A percentile compares a stretch with the other conserved stretches of the same genome.
Conservation (phyloP, 2,329 filamentous ascomycete genomes). For the Eutypella sp. region DNA sequence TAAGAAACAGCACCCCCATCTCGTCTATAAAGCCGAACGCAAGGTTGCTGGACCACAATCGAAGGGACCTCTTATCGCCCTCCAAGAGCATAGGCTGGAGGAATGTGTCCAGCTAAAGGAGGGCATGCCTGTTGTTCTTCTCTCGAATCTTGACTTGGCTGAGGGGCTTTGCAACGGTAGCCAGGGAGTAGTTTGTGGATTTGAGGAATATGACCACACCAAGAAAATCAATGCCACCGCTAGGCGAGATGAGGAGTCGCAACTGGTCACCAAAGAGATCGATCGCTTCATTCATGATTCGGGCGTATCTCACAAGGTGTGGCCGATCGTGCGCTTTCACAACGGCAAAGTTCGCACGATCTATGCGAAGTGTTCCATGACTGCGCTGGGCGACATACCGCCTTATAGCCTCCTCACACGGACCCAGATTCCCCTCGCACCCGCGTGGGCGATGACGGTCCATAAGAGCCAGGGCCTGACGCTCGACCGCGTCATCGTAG, state of each 20-base stretch:
- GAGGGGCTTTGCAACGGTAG: slow-evolving; percentile 42
- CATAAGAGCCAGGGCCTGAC: slow-evolving; percentile 62
- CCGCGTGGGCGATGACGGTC: slow-evolving; percentile 59
- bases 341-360: slow-evolving; percentile 42
- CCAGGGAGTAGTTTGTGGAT: slow-evolving; percentile 41
- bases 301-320: slow-evolving; percentile 27
- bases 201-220: slow-evolving; percentile 28
- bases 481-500: slow-evolving; percentile 51
- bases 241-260: slow-evolving; percentile 19
- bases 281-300: slow-evolving; percentile 29
- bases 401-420: slow-evolving; percentile 46
- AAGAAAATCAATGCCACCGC: slow-evolving; percentile 22
- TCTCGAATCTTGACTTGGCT: slow-evolving; percentile 41
- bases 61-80: slow-evolving; percentile 26
- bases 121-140: slow-evolving; percentile 48
- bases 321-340: slow-evolving; percentile 50
- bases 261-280: slow-evolving; percentile 32
- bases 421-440: slow-evolving; percentile 56
- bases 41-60: slow-evolving; percentile 11
- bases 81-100: slow-evolving; percentile 43
- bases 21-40: slow-evolving; percentile 18
- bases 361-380: slow-evolving; percentile 45
- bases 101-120: slow-evolving; percentile 39
- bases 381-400: slow-evolving; percentile 37
- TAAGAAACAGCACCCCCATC: slow-evolving; percentile 17